Evolutionary conservation across 805 yeast genomes (phyloP).

Genomic region (Kuraishia floccosa): DNA sequence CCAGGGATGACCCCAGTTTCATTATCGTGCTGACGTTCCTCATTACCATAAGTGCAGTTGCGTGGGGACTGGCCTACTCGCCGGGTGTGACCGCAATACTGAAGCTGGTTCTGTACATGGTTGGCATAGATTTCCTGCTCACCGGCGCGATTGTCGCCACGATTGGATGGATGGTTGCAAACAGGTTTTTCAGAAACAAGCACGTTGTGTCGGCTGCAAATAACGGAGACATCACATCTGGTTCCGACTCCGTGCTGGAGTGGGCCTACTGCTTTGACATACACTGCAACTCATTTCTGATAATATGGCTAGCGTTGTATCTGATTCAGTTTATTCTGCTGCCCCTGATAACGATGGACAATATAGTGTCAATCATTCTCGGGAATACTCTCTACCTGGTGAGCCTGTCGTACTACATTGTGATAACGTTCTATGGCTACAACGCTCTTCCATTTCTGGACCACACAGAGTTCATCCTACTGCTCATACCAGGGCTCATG

Average conservation of each 20-base stretch:
- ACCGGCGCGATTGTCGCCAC: constrained; percentile 65
- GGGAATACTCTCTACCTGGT: constrained; percentile 74
- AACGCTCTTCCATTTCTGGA: constrained; percentile 59
- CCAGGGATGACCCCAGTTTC: constrained; percentile 89
- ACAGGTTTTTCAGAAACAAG: constrained; percentile 42
- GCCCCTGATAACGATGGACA: constrained; percentile 57
- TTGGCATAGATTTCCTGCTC: constrained; percentile 67
- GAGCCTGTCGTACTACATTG: constrained; percentile 64
- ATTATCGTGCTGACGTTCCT: constrained; percentile 60
- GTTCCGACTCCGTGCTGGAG: constrained; percentile 37
- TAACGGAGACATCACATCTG: constrained; percentile 3
- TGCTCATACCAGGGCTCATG: constrained; percentile 53
- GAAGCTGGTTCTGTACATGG: constrained; percentile 70
- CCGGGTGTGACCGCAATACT: constrained; percentile 50
- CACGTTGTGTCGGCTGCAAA: not conserved
- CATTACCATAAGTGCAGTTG: constrained; percentile 63
- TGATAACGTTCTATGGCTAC: constrained; percentile 84
- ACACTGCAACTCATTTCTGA: constrained; percentile 82
- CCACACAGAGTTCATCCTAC: constrained; percentile 47
- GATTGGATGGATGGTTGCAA: constrained; percentile 60
- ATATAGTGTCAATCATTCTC: constrained; percentile 55
- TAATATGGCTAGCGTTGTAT: constrained; percentile 69
- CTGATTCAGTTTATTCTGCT: constrained; percentile 63
- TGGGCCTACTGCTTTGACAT: constrained; percentile 95
- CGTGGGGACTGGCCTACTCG: constrained; percentile 83